Evolutionary conservation across 2,329 filamentous ascomycete genomes (phyloP).

Genomic region (Aspergillus sp.): DNA sequence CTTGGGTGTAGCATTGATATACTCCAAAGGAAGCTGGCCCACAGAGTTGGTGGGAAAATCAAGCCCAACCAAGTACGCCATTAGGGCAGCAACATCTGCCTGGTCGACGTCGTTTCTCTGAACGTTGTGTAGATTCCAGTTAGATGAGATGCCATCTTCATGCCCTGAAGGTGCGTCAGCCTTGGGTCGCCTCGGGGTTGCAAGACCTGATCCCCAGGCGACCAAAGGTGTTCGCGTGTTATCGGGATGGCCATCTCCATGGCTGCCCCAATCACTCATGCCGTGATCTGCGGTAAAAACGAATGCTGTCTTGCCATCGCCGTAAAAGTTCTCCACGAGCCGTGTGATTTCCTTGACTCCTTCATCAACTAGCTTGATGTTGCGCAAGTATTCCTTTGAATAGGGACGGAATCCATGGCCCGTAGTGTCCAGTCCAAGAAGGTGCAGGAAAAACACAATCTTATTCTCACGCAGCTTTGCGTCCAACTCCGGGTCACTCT

Average conservation of each 20-base stretch:
- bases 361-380: constrained; percentile 90
- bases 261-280: constrained; percentile 99
- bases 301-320: constrained; percentile 81
- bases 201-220: constrained; percentile 88
- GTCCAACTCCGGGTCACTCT: constrained; percentile 72
- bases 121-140: constrained; percentile 81
- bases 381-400: constrained; percentile 90
- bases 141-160: constrained; percentile 79
- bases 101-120: constrained; percentile 88
- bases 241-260: constrained; percentile 95
- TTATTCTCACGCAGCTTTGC: constrained; percentile 76
- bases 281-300: constrained; percentile 98
- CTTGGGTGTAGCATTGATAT: constrained; percentile 67
- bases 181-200: constrained; percentile 63
- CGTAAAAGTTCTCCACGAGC: constrained; percentile 82
- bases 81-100: constrained; percentile 90
- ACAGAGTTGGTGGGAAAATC: constrained; percentile 97
- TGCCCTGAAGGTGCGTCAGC: constrained; percentile 71
- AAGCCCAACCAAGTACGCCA: constrained; percentile 86
- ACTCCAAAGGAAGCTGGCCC: constrained; percentile 83
- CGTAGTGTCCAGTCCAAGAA: constrained; percentile 87
- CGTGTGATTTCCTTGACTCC: constrained; percentile 82
- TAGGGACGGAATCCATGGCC: constrained; percentile 87
- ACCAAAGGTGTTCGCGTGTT: constrained; percentile 94
- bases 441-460: constrained; percentile 89